Percentiles rank a stretch among this genome's conserved stretches.
phyloP scores from a whole-genome alignment of 2,329 filamentous ascomycete genomes.

The Intubia oerlemansii region DNA sequence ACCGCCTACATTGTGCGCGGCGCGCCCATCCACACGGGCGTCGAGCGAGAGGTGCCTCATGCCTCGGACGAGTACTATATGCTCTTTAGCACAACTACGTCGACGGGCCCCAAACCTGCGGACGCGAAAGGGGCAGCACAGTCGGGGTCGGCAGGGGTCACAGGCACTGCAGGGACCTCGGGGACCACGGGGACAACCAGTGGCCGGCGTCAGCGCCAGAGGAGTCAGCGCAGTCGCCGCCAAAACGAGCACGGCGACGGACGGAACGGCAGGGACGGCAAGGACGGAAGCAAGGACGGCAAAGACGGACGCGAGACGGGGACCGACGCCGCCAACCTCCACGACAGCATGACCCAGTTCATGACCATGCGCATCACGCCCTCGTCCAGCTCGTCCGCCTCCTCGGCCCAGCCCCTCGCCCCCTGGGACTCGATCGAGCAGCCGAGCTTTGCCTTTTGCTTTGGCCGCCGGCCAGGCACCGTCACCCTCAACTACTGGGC shows the following conservation, averaged over 20 bases:
- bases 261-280: not conserved
- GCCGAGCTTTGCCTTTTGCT: constrained; percentile 47
- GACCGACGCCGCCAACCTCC: constrained; percentile 26
- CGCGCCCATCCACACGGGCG: constrained; percentile 32
- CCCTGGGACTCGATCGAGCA: constrained; percentile 58
- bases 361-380: constrained; percentile 29
- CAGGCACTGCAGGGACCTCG: too few species aligned
- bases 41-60: constrained; percentile 18
- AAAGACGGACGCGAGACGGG: constrained; percentile 12
- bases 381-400: constrained; percentile 5
- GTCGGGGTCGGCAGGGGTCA: too few species aligned
- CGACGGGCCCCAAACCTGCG: too few species aligned
- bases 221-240: constrained; percentile 2
- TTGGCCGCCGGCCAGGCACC: constrained; percentile 44
- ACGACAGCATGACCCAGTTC: constrained; percentile 35
- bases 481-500: constrained; percentile 53
- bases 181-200: constrained; percentile 21
- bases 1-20: constrained; percentile 36
- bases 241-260: constrained; percentile 1
- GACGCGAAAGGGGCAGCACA: too few species aligned
- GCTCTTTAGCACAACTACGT: constrained; percentile 30
- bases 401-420: constrained; percentile 18
- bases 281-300: constrained; percentile 14
- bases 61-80: constrained; percentile 27
- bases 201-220: not conserved